Conservation (phyloP, 1,139 yeast genomes). For the Nakaseomyces delphensis region DNA sequence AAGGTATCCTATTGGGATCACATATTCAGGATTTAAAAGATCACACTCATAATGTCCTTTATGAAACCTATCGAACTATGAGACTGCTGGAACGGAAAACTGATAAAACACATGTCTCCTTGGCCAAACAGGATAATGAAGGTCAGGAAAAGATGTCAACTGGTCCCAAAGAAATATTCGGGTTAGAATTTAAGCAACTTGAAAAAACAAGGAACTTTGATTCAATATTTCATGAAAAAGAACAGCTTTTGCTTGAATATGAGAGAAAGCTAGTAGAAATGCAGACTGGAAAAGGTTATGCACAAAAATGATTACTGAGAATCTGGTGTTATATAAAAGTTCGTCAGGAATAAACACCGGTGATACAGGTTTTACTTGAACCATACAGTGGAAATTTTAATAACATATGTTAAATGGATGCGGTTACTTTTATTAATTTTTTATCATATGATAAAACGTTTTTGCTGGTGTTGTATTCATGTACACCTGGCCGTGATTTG, state of each 20-base stretch:
- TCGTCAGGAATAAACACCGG: too few relatives aligned
- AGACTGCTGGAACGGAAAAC: background rate
- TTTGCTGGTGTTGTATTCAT: too few relatives aligned
- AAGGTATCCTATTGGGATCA: conserved; percentile 79
- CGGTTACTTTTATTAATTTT: too few relatives aligned
- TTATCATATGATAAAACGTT: too few relatives aligned
- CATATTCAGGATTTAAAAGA: conserved; percentile 91
- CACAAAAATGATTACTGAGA: background rate
- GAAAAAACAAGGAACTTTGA: background rate
- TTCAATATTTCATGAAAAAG: background rate
- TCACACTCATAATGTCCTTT: conserved; percentile 81
- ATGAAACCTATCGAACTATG: conserved; percentile 79
- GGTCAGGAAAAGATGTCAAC: too few relatives aligned
- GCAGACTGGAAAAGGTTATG: background rate
- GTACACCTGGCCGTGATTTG: too few relatives aligned
- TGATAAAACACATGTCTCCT: background rate
- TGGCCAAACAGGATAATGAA: background rate
- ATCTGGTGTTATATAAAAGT: too few relatives aligned
- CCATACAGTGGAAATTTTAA: too few relatives aligned
- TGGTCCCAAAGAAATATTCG: background rate
- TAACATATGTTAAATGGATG: too few relatives aligned
- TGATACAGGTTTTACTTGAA: too few relatives aligned
- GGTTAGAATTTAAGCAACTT: background rate
- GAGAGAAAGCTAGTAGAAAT: background rate
- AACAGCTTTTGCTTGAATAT: background rate